Conservation (phyloP, 371 early-diverging fungal species). For the Rhizopus arrhizus region DNA sequence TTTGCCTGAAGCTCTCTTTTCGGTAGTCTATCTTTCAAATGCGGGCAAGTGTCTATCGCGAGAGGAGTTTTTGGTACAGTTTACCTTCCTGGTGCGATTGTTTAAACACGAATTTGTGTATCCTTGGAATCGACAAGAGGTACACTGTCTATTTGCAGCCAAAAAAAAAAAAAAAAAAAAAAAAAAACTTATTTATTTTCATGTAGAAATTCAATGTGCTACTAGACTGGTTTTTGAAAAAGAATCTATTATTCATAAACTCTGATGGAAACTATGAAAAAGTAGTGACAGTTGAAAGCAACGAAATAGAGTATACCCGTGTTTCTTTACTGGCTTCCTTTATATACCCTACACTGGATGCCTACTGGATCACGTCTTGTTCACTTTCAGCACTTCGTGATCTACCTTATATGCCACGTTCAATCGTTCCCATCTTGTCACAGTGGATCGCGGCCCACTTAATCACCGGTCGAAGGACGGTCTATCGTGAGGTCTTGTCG, state of each 20-base stretch:
- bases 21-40: slow-evolving; percentile 44
- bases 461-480: slow-evolving; percentile 50
- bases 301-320: slow-evolving; percentile 34
- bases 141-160: slow-evolving; percentile 7
- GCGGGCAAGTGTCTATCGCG: slow-evolving; percentile 10
- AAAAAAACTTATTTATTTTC: not conserved
- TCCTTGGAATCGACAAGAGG: slow-evolving; percentile 48
- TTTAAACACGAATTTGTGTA: slow-evolving; percentile 54
- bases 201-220: slow-evolving; percentile 43
- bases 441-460: slow-evolving; percentile 60
- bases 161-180: not conserved
- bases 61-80: slow-evolving; percentile 33
- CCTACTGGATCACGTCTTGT: slow-evolving; percentile 57
- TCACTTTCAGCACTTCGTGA: slow-evolving; percentile 53
- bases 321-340: slow-evolving; percentile 50
- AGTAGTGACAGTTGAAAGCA: slow-evolving; percentile 29
- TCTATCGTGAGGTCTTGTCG: slow-evolving; percentile 54
- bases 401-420: slow-evolving; percentile 54
- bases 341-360: slow-evolving; percentile 48
- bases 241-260: slow-evolving; percentile 22
- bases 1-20: slow-evolving; percentile 46
- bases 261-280: slow-evolving; percentile 28
- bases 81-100: slow-evolving; percentile 45
- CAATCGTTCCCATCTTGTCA: slow-evolving; percentile 48
- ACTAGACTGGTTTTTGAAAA: slow-evolving; percentile 34